These are phyloP conservation scores for Globisporangium solare DNA, from an alignment of 352 stramenopile species.

Conservation along the genomic window DNA sequence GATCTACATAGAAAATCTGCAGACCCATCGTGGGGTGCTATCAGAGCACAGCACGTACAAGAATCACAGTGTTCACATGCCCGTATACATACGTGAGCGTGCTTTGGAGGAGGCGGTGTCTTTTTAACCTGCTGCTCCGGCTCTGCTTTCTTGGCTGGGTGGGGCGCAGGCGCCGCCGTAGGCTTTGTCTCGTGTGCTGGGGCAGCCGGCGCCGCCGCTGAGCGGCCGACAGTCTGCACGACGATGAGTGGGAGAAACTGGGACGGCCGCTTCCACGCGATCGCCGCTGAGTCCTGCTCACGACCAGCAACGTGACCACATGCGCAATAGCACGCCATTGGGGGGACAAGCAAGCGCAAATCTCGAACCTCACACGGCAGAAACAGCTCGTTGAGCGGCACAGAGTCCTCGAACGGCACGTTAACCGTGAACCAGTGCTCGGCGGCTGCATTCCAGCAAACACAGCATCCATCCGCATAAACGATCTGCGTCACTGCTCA, in stretches of 20 bases:
- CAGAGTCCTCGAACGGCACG: conserved; percentile 40
- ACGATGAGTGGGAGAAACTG: conserved; percentile 53
- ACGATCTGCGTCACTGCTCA: background rate
- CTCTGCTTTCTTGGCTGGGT: conserved; percentile 31
- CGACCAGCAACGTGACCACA: background rate
- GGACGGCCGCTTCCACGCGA: conserved; percentile 61
- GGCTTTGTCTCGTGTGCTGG: conserved; percentile 25
- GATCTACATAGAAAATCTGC: conserved; percentile 26
- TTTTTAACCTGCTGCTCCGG: conserved; percentile 37
- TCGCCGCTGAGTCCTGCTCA: conserved; percentile 1
- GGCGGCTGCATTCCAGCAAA: conserved; percentile 14
- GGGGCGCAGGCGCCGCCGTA: background rate
- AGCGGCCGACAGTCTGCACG: conserved; percentile 17
- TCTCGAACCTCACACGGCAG: conserved; percentile 23
- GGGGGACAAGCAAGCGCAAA: background rate
- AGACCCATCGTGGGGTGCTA: background rate
- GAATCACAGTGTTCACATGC: background rate
- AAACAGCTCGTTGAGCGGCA: conserved; percentile 19
- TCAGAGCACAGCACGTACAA: background rate
- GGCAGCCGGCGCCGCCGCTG: conserved; percentile 13
- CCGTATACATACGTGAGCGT: conserved; percentile 36
- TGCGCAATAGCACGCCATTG: background rate
- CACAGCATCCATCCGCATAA: background rate
- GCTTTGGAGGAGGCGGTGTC: conserved; percentile 23
- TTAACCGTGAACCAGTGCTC: conserved; percentile 49